These are phyloP conservation scores for Primulina huaijiensis DNA, from an alignment of 257 asterid genomes.

Conservation along the genomic window DNA sequence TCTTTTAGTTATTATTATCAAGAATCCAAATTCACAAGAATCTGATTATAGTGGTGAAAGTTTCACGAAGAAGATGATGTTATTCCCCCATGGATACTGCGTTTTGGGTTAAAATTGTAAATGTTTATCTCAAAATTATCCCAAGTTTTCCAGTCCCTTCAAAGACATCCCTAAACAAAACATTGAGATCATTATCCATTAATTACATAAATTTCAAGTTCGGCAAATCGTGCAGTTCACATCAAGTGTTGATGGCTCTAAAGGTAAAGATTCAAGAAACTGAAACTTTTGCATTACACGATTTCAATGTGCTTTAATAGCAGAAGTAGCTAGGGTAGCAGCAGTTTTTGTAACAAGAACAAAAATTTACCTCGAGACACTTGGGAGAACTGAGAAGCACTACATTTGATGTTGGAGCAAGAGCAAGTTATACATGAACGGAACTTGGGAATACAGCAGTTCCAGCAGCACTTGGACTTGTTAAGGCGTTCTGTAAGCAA, in stretches of 20 bases:
- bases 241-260: no score
- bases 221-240: no score
- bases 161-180: background rate
- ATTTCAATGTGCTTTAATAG: conserved; percentile 24
- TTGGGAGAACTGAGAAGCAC: background rate
- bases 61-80: no score
- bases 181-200: background rate
- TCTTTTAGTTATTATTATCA: background rate
- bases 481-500: background rate
- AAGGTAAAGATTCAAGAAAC: background rate
- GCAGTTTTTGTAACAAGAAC: conserved; percentile 32
- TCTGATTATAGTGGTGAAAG: background rate
- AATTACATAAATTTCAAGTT: no score
- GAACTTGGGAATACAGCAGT: conserved; percentile 31
- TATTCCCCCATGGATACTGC: no score
- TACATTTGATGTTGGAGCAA: background rate
- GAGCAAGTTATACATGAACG: conserved; percentile 4
- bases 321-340: conserved; percentile 29
- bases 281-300: background rate
- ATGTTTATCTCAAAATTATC: no score
- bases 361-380: conserved; percentile 21
- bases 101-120: no score
- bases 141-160: no score
- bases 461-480: conserved; percentile 32
- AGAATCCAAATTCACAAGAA: no score